Base-by-base conservation (phyloP, 1,284 basidiomycete species). In the Sporisorium iseilematis-ciliati region DNA sequence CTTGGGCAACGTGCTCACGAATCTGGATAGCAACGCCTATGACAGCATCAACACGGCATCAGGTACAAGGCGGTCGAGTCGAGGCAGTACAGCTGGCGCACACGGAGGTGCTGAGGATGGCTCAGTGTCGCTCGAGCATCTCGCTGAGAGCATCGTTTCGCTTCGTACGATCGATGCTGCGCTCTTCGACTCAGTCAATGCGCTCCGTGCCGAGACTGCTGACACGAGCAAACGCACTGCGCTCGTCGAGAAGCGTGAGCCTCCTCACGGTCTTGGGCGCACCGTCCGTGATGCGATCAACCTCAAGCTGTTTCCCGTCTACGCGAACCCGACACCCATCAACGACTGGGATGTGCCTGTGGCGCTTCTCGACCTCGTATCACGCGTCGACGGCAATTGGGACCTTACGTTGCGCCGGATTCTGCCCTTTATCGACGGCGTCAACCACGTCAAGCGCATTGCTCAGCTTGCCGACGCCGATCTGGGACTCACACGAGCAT, bases 281-380 rank as follows among this genome's bases (percentile, higher is more conserved):
- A 84, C 83, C 3, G 84, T 85, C 38, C 62, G 82, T 8, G 82
- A 85, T 51, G 84, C 84, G 1, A 80, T 85, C 74, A 85, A 85
- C 48, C 70, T 99, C 78, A 97, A 97, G 70, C 92, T 99, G 40
- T 95, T 98, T 71, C 97, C 94, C 0, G 96, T 95, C 85, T 97
- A 95, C 80, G 93, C 95, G 4, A 98, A 98, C 81, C 97, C 97
- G 10, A 91, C 92, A 0, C 87, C 89, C 0, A 92, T 97, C 23
- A 89, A 92, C 71, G 94, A 97, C 81, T 99, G 96, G 95, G 91
- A 94, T 86, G 97, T 99, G 0, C 97, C 96, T 1, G 88, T 99
- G 11, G 90, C 94, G 0, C 88, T 99, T 8, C 92, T 97, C 63
- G 92, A 94, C 78, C 88, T 99, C 38, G 88, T 89, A 1, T 92